Evolutionary conservation across 2,329 filamentous ascomycete species (phyloP).

Genomic region (Aureobasidium sp.): DNA sequence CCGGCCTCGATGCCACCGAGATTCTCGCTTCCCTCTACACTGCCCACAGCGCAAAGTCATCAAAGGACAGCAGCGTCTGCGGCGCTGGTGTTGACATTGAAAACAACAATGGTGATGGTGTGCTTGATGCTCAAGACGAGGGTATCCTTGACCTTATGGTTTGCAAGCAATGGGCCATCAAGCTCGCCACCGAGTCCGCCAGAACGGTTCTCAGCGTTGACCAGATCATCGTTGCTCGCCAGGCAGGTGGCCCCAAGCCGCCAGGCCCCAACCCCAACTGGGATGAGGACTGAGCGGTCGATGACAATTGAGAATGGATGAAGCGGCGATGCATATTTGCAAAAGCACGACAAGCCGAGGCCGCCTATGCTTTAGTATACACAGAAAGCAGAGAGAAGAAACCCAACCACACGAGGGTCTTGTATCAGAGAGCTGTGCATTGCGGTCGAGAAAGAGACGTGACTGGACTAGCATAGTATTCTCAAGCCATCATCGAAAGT

Average conservation of each 20-base stretch:
- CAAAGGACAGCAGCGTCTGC: conserved; percentile 50
- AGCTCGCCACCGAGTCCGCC: conserved; percentile 88
- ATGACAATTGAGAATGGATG: not conserved
- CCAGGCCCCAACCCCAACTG: conserved; percentile 82
- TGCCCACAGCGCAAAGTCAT: conserved; percentile 58
- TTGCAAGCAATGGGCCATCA: conserved; percentile 93
- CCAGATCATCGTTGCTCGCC: conserved; percentile 96
- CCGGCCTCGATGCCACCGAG: conserved; percentile 94
- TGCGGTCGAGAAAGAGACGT: not conserved
- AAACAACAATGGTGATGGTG: conserved; percentile 72
- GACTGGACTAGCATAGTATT: not conserved
- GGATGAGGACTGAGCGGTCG: conserved; percentile 48
- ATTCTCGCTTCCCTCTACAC: conserved; percentile 87
- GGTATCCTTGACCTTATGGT: conserved; percentile 89
- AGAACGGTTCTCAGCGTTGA: conserved; percentile 92
- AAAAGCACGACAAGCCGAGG: not conserved
- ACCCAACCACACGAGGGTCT: not conserved
- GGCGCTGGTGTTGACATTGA: conserved; percentile 92
- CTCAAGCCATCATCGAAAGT: not conserved
- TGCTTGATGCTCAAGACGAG: conserved; percentile 74
- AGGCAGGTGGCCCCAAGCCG: conserved; percentile 94
- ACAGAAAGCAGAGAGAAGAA: not conserved
- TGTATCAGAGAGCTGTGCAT: not conserved
- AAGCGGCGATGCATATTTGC: not conserved
- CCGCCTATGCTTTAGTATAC: not conserved